A percentile compares a stretch with the other conserved stretches of the same genome.
Conservation (phyloP, 2,329 filamentous ascomycete species). For the Diaporthe sp. region DNA sequence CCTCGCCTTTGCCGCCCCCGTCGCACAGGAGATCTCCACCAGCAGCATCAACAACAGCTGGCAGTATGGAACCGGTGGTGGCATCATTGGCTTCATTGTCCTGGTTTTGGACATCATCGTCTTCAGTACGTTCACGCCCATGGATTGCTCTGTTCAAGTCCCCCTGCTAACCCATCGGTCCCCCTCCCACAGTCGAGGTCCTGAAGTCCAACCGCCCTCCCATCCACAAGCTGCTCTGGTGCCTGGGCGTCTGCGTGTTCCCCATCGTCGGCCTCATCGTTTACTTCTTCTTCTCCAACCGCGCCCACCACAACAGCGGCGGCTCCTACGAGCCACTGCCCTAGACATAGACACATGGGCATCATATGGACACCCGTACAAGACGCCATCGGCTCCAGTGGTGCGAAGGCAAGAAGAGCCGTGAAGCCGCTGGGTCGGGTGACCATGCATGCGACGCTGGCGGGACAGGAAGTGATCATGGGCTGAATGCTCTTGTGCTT, state of each 20-base stretch:
- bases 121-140: conserved; percentile 63
- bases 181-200: conserved; percentile 66
- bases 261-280: conserved; percentile 72
- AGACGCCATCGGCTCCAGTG: too few relatives aligned
- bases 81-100: conserved; percentile 72
- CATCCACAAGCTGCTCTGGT: conserved; percentile 72
- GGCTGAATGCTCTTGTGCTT: too few relatives aligned
- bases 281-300: conserved; percentile 76
- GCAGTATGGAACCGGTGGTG: conserved; percentile 73
- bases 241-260: conserved; percentile 74
- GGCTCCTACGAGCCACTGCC: conserved; percentile 67
- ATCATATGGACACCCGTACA: too few relatives aligned
- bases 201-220: conserved; percentile 73
- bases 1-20: conserved; percentile 63
- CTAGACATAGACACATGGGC: conserved; percentile 38
- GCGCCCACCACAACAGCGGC: conserved; percentile 65
- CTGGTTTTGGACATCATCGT: conserved; percentile 74
- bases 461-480: too few relatives aligned
- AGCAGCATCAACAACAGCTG: conserved; percentile 59
- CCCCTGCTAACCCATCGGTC: not conserved
- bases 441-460: too few relatives aligned
- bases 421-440: too few relatives aligned
- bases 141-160: not conserved
- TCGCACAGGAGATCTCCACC: conserved; percentile 54
- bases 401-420: too few relatives aligned